Evolutionary conservation across 371 early-diverging fungal species (phyloP).

Genomic region (Rhizomucor pusillus): DNA sequence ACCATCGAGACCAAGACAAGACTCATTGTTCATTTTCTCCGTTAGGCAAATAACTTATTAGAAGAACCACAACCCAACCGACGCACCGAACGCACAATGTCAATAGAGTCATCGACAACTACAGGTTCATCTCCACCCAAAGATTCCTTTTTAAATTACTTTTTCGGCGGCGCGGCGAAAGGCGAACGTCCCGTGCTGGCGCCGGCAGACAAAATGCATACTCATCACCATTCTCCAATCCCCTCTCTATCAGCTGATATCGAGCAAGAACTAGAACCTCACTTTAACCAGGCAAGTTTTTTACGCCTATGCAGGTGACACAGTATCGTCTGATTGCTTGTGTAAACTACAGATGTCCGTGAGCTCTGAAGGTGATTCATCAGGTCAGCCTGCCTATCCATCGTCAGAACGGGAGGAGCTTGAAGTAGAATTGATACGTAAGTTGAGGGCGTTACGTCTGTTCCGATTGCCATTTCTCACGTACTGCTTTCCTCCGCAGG

Average conservation of each 20-base stretch:
- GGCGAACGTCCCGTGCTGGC: constrained; percentile 10
- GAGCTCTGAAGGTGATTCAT: too few species aligned
- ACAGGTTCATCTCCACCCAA: constrained; percentile 15
- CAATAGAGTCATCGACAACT: constrained; percentile 4
- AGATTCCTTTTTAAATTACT: constrained; percentile 61
- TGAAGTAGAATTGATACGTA: constrained; percentile 84
- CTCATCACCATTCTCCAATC: background rate
- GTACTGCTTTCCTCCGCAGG: constrained; percentile 44
- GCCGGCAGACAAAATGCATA: constrained; percentile 3
- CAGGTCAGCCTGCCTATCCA: too few species aligned
- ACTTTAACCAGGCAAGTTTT: too few species aligned
- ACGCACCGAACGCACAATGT: constrained; percentile 2
- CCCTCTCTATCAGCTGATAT: background rate
- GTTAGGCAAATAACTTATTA: background rate
- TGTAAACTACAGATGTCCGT: too few species aligned
- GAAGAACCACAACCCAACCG: constrained; percentile 2
- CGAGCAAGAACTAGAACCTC: constrained; percentile 6
- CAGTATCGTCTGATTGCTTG: constrained; percentile 2
- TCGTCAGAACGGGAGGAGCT: constrained; percentile 77
- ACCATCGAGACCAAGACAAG: constrained; percentile 4
- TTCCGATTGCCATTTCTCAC: too few species aligned
- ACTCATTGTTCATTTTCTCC: too few species aligned
- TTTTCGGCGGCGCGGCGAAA: constrained; percentile 57
- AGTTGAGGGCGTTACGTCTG: too few species aligned
- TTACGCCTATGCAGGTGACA: too few species aligned